These are phyloP conservation scores for Kluyveromyces marxianus DNA, from an alignment of 1,139 yeast genomes.

Conservation along the genomic window DNA sequence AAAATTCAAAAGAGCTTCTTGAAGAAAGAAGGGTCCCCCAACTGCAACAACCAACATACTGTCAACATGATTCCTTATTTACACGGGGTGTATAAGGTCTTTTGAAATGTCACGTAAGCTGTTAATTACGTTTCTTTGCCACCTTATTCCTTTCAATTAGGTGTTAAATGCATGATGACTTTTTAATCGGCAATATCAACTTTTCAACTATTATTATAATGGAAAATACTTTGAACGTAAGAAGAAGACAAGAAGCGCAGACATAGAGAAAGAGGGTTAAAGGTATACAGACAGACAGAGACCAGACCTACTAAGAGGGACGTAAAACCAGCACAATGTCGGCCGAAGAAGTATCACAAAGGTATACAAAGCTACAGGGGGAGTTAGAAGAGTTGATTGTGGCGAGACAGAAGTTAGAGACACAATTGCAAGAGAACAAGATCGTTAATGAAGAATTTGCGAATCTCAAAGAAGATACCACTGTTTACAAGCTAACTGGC, in stretches of 20 bases:
- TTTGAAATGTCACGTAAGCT: too few relatives aligned
- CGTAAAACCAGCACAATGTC: background rate
- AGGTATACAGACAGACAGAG: background rate
- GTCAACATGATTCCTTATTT: background rate
- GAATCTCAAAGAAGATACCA: constrained; percentile 51
- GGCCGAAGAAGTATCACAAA: constrained; percentile 8
- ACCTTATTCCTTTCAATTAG: background rate
- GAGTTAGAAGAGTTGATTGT: constrained; percentile 43
- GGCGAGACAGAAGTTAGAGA: constrained; percentile 64
- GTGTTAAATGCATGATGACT: background rate
- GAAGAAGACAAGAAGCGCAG: too few relatives aligned
- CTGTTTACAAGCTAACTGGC: constrained; percentile 83
- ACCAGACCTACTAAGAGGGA: constrained; percentile 2
- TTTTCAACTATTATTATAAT: background rate
- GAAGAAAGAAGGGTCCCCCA: background rate
- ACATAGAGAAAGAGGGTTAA: too few relatives aligned
- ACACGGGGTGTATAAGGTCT: background rate
- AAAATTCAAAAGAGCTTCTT: background rate
- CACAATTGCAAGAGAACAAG: constrained; percentile 82
- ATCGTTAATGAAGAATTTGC: constrained; percentile 82
- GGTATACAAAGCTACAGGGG: constrained; percentile 33
- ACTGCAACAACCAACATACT: background rate
- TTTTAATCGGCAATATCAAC: background rate
- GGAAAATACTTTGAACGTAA: background rate
- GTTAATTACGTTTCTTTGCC: too few relatives aligned